Base-by-base conservation (phyloP, 805 yeast genomes). In the Yamadazyma scolyti region DNA sequence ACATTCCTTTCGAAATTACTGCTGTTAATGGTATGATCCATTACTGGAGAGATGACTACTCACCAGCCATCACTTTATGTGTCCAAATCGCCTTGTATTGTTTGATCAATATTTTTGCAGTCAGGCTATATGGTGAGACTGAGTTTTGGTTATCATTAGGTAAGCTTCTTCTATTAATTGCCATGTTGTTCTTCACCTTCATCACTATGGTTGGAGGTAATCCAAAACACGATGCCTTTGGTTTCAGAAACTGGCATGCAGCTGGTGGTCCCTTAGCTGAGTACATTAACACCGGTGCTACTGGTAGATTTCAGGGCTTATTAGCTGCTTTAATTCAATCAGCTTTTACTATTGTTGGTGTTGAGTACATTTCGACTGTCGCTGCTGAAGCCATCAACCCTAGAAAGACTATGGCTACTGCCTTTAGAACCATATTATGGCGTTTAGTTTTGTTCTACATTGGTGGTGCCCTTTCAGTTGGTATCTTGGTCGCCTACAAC, bases 21-120 rank as follows among this genome's bases (percentile, higher is more conserved):
- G 61, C 65, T 43, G 71, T 71, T 32, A 74, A 75, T 36, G 69
- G 75, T 16, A 69, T 75, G 64, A 54, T 77, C 21, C 78, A 70
- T 43, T 71, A 53, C 43, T 71, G 77, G 76, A 50, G 71, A 40
- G 63, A 56, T 33, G 73, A 66, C 42, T 71, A 66, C 42, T 58
- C 66, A 16, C 66, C 75, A 9, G 76, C 70, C 13, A 68, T 69
- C 28, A 59, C 75, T 9, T 54, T 70, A 22, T 57, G 61, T 10
- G 42, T 63, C 23, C 73, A 68, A 39, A 54, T 71, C 28, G 60
- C 42, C n/a, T 50, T 64, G 9, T 71, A 71, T 36, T 56, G 67
- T 9, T 34, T 50, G 4, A 59, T 70, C 35, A 71, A 71, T 42
- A 54, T 68, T 17, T 62, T 68, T 36, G 71, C 74, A 6, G 78